Evolutionary conservation across 805 yeast species (phyloP), one percentile per base, ranked within the genome.

Genomic region (Metschnikowia sp.): DNA sequence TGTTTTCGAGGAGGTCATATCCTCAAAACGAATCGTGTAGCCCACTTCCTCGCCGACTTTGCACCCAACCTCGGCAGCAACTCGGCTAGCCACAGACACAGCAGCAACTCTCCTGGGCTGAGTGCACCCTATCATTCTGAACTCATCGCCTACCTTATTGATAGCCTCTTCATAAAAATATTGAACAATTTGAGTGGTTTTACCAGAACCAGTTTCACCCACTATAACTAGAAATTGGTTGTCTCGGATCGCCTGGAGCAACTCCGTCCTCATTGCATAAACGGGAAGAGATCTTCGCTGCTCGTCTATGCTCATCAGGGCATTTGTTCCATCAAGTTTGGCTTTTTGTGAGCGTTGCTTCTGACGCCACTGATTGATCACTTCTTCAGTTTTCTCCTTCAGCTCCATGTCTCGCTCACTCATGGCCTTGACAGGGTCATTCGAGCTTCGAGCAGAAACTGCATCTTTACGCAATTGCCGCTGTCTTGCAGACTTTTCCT

Each of bases 41-140:
- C 97, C 98, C 4, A 92, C 97, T 58, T 80, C 81, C 2, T 78
- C 66, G 2, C 96, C 96, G 4, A 90, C 54, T 15, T 60, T 53
- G 8, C 83, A 83, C 3, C 73, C 76, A 82, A 85, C 79, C 66
- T 92, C 97, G 42, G 81, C 80, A 35, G 95, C 82, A 1, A 92
- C 97, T 59, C 98, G 76, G 51, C 80, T 74, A 1, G 96, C 94
- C 48, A 88, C 91, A 18, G 89, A 82, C 66, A 78, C 79, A 0
- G 94, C 92, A 1, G 95, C 95, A 33, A 88, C 84, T 47, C 96
- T 78, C 56, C 95, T 75, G 2, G 95, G 95, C 63, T 86, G 95
- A 0, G 94, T 86, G 58, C 90, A 82, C 1, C 81, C 90, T 29
- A 79, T 74, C 50, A 69, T 63, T 36, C 51, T 56, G 19, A 54